A percentile compares a stretch with the other conserved stretches of the same genome.
Conservation (phyloP, 495 filamentous ascomycete genomes). For the Entonaema liquescens region DNA sequence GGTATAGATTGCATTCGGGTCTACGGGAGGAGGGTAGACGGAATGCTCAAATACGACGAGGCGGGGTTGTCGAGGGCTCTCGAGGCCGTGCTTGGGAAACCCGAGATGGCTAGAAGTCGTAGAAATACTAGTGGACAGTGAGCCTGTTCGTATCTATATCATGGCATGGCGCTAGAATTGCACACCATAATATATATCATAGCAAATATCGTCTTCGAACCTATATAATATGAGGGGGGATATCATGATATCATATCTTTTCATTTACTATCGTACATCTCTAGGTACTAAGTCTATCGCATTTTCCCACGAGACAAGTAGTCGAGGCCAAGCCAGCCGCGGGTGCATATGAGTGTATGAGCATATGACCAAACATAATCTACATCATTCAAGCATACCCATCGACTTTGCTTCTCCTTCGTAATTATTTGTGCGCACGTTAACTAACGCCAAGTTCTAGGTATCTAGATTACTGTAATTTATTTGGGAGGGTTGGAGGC, state of each 20-base stretch:
- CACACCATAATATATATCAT: not conserved
- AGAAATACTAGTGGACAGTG: constrained; percentile 67
- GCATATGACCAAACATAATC: constrained; percentile 8
- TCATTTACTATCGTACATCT: constrained; percentile 43
- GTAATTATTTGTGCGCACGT: constrained; percentile 21
- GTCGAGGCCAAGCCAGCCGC: constrained; percentile 10
- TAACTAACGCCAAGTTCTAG: constrained; percentile 18
- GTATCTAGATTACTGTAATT: constrained; percentile 21
- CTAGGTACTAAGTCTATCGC: constrained; percentile 25
- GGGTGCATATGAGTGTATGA: not conserved
- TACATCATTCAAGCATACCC: constrained; percentile 5
- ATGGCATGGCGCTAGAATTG: not conserved
- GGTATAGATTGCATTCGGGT: constrained; percentile 81
- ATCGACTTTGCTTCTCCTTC: constrained; percentile 1
- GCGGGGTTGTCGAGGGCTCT: constrained; percentile 77
- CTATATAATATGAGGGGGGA: not conserved
- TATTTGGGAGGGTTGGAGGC: constrained; percentile 65
- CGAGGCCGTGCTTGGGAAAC: constrained; percentile 77
- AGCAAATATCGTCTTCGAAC: not conserved
- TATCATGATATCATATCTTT: constrained; percentile 28
- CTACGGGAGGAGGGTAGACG: constrained; percentile 71
- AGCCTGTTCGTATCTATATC: not conserved
- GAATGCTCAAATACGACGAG: constrained; percentile 78
- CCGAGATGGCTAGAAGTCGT: constrained; percentile 67
- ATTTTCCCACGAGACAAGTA: constrained; percentile 20